Evolutionary conservation across 1,139 yeast species (phyloP), one percentile per base, ranked within the genome.

Genomic region (Williopsis jadinii): DNA sequence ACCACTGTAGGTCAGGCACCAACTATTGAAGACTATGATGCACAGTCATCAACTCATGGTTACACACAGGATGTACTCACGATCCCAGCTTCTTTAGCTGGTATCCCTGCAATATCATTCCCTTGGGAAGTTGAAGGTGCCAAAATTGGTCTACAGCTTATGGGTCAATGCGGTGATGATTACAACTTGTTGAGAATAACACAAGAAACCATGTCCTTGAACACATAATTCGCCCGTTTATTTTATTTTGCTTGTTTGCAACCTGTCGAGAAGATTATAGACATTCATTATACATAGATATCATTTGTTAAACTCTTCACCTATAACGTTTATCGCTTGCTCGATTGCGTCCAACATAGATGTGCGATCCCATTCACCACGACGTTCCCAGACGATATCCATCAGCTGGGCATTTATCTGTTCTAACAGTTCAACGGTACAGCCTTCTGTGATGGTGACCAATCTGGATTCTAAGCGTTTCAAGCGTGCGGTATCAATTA

Each of bases 71-170:
- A 94, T 59, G 77, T 85, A 2, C 70, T 88, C 46, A 87, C 97
- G 0, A 84, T 90, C 4, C 97, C 98, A 0, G 84, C 94, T 35
- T 88, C 95, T 1, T 64, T 94, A 47, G 95, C 95, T 0, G 98
- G 97, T 0, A 63, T 92, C 3, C 99, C 99, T 1, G 76, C 95
- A 0, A 71, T 90, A 10, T 74, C 84, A 0, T 64, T 90, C 2
- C 98, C 98, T 1, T 71, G 67, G 55, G 61, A 56, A 12, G 52
- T 56, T 11, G 26, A 33, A 3, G 54, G 59, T 3, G 60, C 62
- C 2, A 75, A 78, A 0, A 75, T 85, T 1, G 86, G 86, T 1
- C 67, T 92, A 30, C 98, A 94, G 57, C 54, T 92, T 2, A 74
- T 81, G 56, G 95, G 92, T 1, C 98, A 90, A 59, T 84, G 68